Evolutionary conservation across 371 early-diverging fungal species (phyloP).

Genomic region (Saksenaea oblongispora): DNA sequence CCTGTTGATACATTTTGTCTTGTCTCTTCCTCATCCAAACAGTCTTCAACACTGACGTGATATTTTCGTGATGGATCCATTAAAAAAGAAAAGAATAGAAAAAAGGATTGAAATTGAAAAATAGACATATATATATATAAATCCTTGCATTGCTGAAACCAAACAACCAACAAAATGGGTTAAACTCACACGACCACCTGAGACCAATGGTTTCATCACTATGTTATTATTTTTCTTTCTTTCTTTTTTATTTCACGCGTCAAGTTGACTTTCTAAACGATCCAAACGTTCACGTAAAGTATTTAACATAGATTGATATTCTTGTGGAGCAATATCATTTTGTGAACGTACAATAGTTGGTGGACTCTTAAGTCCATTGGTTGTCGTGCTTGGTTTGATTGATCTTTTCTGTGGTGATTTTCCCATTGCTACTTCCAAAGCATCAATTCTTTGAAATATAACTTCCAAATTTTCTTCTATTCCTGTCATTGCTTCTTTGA

Average conservation of each 20-base stretch:
- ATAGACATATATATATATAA: too few species aligned
- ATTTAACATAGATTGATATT: neutral
- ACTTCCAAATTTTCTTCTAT: conserved; percentile 24
- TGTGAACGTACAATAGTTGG: conserved; percentile 32
- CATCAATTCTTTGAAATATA: conserved; percentile 3
- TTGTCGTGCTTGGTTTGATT: neutral
- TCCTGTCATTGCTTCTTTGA: conserved; percentile 63
- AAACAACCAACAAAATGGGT: neutral
- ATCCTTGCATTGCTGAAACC: neutral
- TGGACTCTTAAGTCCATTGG: conserved; percentile 11
- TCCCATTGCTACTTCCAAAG: conserved; percentile 6
- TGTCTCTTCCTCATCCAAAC: neutral
- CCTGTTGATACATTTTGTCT: neutral
- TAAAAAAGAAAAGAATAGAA: neutral
- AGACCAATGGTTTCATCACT: conserved; percentile 1
- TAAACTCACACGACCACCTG: conserved; percentile 4
- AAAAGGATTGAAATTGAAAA: neutral
- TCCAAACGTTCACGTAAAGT: neutral
- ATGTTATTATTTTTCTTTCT: neutral
- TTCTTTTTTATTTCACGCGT: neutral
- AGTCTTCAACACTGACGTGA: conserved; percentile 2
- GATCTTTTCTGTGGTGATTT: neutral
- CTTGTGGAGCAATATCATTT: conserved; percentile 22
- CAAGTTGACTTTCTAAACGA: conserved; percentile 3
- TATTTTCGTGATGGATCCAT: neutral